Percentiles rank a stretch among this genome's conserved stretches.
Conservation (phyloP, 768 basidiomycete species). For the Russula sp. region DNA sequence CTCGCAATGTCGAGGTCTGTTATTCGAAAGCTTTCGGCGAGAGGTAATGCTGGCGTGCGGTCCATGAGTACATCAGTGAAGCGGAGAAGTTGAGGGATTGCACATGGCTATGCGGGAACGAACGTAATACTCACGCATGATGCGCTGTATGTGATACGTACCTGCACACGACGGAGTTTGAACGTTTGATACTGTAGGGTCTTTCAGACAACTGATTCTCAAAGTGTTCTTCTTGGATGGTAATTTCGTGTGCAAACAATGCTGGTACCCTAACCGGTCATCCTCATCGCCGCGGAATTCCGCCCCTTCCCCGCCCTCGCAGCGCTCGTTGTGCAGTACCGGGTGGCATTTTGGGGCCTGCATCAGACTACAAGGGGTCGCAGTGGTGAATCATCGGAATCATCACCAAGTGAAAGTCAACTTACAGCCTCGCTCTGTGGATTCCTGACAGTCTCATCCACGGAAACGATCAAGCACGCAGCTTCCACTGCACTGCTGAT, state of each 20-base stretch:
- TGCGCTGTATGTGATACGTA: no score
- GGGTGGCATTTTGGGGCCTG: conserved; percentile 88
- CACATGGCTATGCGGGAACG: no score
- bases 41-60: no score
- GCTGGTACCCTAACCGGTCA: conserved; percentile 16
- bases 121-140: no score
- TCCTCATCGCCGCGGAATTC: conserved; percentile 54
- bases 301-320: conserved; percentile 79
- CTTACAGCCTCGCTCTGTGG: conserved; percentile 89
- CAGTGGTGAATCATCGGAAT: conserved; percentile 8
- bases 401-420: conserved; percentile 16
- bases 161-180: no score
- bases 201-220: not conserved
- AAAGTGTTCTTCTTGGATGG: not conserved
- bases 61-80: no score
- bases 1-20: no score
- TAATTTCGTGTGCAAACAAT: not conserved
- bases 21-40: no score
- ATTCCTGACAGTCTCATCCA: conserved; percentile 96
- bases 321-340: conserved; percentile 83
- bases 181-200: no score
- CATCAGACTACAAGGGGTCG: conserved; percentile 44
- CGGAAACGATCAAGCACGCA: conserved; percentile 89
- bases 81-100: no score
- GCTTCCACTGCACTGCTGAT: conserved; percentile 94